Evolutionary conservation across 176 grass and related monocot species (phyloP).

Genomic region (Lolium multiflorum): DNA sequence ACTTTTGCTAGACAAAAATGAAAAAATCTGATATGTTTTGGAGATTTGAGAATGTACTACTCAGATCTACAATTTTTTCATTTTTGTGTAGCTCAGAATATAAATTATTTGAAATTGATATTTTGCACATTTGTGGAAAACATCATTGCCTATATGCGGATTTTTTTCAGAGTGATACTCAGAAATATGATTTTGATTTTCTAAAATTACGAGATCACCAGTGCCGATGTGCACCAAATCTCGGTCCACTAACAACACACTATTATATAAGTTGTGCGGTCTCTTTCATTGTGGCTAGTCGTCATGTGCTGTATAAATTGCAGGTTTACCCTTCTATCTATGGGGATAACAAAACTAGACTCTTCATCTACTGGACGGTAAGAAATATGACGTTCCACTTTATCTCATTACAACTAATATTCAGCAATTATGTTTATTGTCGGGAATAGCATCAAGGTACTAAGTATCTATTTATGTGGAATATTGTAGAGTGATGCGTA

Average conservation of each 20-base stretch:
- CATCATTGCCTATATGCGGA: too few species aligned
- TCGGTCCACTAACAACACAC: background rate
- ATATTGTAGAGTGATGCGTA: conserved; percentile 80
- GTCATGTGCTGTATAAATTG: conserved; percentile 12
- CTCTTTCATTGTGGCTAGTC: conserved; percentile 36
- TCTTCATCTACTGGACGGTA: conserved; percentile 91
- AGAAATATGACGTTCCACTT: conserved; percentile 46
- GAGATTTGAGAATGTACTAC: too few species aligned
- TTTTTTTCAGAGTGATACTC: too few species aligned
- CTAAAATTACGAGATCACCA: too few species aligned
- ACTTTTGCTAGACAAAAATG: too few species aligned
- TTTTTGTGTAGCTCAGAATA: too few species aligned
- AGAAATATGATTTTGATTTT: too few species aligned
- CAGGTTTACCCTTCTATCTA: conserved; percentile 80
- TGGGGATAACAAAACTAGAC: conserved; percentile 75
- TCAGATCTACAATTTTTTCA: too few species aligned
- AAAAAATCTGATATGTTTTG: too few species aligned
- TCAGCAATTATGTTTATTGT: background rate
- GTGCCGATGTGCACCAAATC: too few species aligned
- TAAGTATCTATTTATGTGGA: conserved; percentile 35
- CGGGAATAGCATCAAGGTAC: background rate
- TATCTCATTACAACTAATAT: background rate
- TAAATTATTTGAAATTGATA: too few species aligned
- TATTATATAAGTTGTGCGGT: background rate
- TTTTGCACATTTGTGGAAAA: too few species aligned